Evolutionary conservation across 305 asterid species (phyloP).

Genomic region (Striga hermonthica): DNA sequence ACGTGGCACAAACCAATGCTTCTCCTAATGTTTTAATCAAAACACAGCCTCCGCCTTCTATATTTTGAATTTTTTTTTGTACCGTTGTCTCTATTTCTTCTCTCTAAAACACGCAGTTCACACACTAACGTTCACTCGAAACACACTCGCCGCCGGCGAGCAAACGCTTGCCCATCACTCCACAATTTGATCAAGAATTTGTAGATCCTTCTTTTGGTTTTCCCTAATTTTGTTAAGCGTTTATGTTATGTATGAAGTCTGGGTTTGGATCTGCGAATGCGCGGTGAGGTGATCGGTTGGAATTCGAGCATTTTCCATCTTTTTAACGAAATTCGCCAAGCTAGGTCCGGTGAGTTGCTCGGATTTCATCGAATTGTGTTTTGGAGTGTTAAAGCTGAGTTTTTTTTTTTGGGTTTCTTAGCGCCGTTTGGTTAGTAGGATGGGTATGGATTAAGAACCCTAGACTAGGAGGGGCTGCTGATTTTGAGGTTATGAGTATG

Average conservation of each 20-base stretch:
- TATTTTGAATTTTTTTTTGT: constrained; percentile 51
- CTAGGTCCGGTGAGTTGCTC: constrained; percentile 41
- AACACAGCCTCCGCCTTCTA: constrained; percentile 42
- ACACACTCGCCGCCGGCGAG: constrained; percentile 7
- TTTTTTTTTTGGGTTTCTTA: neutral
- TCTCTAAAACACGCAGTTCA: constrained; percentile 33
- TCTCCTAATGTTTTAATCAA: constrained; percentile 22
- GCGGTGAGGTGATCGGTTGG: constrained; percentile 40
- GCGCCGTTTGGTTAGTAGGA: constrained; percentile 1
- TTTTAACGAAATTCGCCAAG: constrained; percentile 37
- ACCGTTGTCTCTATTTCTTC: constrained; percentile 49
- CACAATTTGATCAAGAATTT: constrained; percentile 21
- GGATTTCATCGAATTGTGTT: constrained; percentile 7
- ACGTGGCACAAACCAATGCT: neutral
- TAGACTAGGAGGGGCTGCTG: constrained; percentile 18
- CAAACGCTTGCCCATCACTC: neutral
- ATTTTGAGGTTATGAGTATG: constrained; percentile 6
- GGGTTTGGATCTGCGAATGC: constrained; percentile 47
- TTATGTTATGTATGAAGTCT: neutral
- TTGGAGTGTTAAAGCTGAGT: constrained; percentile 11
- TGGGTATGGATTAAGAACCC: constrained; percentile 30
- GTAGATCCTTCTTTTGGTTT: constrained; percentile 35
- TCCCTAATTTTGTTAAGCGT: neutral
- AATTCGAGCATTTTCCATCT: constrained; percentile 21
- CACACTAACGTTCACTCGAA: constrained; percentile 33